Evolutionary conservation across 371 early-diverging fungal species (phyloP).

Genomic region (Zancudomyces culisetae): DNA sequence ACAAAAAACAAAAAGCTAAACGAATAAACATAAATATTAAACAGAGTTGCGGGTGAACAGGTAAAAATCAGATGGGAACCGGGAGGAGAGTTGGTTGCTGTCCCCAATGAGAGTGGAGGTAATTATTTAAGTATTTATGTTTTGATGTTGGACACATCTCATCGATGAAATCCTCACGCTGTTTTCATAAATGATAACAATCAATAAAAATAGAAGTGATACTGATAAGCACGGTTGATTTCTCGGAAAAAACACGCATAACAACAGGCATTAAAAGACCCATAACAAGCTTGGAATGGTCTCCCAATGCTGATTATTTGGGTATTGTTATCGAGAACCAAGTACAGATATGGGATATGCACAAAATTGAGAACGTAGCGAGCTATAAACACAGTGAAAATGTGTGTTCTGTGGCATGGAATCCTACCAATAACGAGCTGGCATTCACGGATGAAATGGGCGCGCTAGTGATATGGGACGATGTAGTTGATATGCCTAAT

Average conservation of each 20-base stretch:
- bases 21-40: not conserved
- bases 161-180: too few relatives aligned
- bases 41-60: not conserved
- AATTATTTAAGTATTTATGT: too few relatives aligned
- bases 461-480: constrained; percentile 26
- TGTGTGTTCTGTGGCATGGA: constrained; percentile 21
- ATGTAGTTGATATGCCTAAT: constrained; percentile 23
- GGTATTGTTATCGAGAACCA: constrained; percentile 8
- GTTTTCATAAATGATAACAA: too few relatives aligned
- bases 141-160: too few relatives aligned
- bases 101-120: not conserved
- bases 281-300: constrained; percentile 7
- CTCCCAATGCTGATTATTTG: constrained; percentile 14
- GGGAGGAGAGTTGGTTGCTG: not conserved
- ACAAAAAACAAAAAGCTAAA: not conserved
- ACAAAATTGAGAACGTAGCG: constrained; percentile 8
- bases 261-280: not conserved
- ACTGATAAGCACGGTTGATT: not conserved
- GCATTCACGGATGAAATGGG: constrained; percentile 24
- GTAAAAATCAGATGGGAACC: not conserved
- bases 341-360: constrained; percentile 17
- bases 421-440: constrained; percentile 16
- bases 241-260: not conserved
- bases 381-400: constrained; percentile 1
- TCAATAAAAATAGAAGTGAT: not conserved